Evolutionary conservation across 192 early-diverging fungal genomes (phyloP).

Genomic region (Phycomyces nitens): DNA sequence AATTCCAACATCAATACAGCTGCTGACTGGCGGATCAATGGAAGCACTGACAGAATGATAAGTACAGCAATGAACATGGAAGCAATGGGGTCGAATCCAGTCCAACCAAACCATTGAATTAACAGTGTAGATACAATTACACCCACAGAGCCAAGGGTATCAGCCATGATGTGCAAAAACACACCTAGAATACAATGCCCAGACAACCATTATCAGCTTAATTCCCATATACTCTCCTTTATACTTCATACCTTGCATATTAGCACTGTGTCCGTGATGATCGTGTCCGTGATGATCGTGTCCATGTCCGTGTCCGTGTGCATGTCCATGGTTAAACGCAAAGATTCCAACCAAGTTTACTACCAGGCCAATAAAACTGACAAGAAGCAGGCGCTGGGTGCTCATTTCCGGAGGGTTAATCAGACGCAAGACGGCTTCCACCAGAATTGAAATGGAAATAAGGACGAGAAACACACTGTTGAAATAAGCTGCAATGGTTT

Average conservation of each 20-base stretch:
- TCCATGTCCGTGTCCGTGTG: constrained; percentile 62
- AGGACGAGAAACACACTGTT: constrained; percentile 90
- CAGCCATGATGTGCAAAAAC: constrained; percentile 91
- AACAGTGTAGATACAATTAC: constrained; percentile 92
- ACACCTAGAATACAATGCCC: constrained; percentile 51
- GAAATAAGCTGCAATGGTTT: constrained; percentile 88
- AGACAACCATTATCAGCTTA: too few relatives aligned
- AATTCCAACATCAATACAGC: constrained; percentile 51
- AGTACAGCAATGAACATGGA: constrained; percentile 88
- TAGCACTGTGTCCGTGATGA: constrained; percentile 74
- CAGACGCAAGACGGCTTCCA: constrained; percentile 87
- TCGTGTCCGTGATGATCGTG: constrained; percentile 58
- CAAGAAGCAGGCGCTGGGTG: constrained; percentile 78
- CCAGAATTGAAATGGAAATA: constrained; percentile 85
- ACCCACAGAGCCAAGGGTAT: constrained; percentile 92
- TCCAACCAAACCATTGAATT: constrained; percentile 89
- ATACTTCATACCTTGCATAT: constrained; percentile 79
- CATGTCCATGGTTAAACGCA: constrained; percentile 86
- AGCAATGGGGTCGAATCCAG: constrained; percentile 91
- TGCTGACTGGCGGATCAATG: constrained; percentile 73
- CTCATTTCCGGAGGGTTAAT: constrained; percentile 84
- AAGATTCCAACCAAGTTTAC: constrained; percentile 94
- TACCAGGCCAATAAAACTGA: constrained; percentile 84
- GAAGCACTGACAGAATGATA: constrained; percentile 82
- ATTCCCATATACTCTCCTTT: too few relatives aligned